Percentiles rank a stretch among this genome's conserved stretches.
phyloP scores from a whole-genome alignment of 805 yeast genomes.

The Saccharomycopsis schoenii region DNA sequence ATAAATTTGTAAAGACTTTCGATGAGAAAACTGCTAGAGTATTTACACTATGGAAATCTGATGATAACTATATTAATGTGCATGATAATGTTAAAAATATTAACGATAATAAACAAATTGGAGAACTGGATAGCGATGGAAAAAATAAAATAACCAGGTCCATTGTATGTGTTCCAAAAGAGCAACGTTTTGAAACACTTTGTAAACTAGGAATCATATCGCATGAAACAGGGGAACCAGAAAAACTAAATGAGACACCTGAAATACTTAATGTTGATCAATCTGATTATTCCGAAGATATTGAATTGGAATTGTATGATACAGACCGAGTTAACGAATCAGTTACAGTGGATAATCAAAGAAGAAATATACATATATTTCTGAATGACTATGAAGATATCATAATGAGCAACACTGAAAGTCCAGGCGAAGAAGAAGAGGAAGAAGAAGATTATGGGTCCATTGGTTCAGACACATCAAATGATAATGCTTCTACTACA shows the following conservation, averaged over 20 bases:
- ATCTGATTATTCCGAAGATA: not conserved
- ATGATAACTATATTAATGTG: slow-evolving; percentile 19
- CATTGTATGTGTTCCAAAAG: not conserved
- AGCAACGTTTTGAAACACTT: slow-evolving; percentile 11
- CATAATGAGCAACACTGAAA: slow-evolving; percentile 12
- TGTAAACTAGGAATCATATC: slow-evolving; percentile 18
- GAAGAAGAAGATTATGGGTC: slow-evolving; percentile 5
- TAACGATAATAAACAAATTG: slow-evolving; percentile 11
- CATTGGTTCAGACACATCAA: slow-evolving; percentile 14
- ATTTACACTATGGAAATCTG: slow-evolving; percentile 15
- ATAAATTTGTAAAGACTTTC: not conserved
- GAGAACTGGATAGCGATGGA: not conserved
- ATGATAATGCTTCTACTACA: slow-evolving; percentile 13
- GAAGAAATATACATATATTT: not conserved
- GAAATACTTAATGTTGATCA: slow-evolving; percentile 22
- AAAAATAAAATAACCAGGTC: not conserved
- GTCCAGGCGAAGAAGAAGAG: slow-evolving; percentile 9
- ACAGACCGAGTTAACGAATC: not conserved
- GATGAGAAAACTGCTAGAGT: slow-evolving; percentile 1
- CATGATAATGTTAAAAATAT: slow-evolving; percentile 16
- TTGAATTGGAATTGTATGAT: not conserved
- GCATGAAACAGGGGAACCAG: slow-evolving; percentile 18
- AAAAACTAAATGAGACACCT: slow-evolving; percentile 16
- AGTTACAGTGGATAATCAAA: not conserved
- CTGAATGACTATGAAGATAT: slow-evolving; percentile 1